phyloP scores from a whole-genome alignment of 495 filamentous ascomycete species.

The Corynascus novoguineensis region DNA sequence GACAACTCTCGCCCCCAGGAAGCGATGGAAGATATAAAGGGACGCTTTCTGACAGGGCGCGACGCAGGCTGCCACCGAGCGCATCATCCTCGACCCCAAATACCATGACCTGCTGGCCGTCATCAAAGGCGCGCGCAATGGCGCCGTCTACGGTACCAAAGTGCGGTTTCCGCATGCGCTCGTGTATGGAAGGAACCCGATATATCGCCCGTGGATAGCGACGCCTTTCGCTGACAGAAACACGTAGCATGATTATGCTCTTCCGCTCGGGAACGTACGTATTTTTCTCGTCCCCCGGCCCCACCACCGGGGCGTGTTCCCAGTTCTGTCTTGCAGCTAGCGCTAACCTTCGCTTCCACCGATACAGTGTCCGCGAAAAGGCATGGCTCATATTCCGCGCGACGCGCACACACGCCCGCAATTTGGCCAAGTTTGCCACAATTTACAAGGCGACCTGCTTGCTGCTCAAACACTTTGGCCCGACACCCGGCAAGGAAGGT shows the following conservation, averaged over 20 bases:
- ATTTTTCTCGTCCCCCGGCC: neutral
- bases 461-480: slow-evolving; percentile 57
- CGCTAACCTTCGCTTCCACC: neutral
- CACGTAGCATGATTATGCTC: slow-evolving; percentile 76
- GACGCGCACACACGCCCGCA: slow-evolving; percentile 83
- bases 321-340: neutral
- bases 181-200: slow-evolving; percentile 56
- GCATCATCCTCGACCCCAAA: slow-evolving; percentile 70
- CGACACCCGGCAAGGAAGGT: slow-evolving; percentile 54
- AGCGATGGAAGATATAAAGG: neutral
- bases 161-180: slow-evolving; percentile 97
- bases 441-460: slow-evolving; percentile 82
- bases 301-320: neutral
- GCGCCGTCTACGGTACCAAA: slow-evolving; percentile 93
- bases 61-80: slow-evolving; percentile 50
- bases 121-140: slow-evolving; percentile 90
- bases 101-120: slow-evolving; percentile 78
- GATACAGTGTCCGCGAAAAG: slow-evolving; percentile 67
- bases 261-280: slow-evolving; percentile 83
- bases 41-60: slow-evolving; percentile 11
- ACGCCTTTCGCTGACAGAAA: slow-evolving; percentile 26
- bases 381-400: slow-evolving; percentile 70
- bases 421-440: slow-evolving; percentile 82
- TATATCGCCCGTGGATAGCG: slow-evolving; percentile 34
- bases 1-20: neutral